phyloP scores from a whole-genome alignment of 2,329 filamentous ascomycete species.

The Aspergillus texensis region DNA sequence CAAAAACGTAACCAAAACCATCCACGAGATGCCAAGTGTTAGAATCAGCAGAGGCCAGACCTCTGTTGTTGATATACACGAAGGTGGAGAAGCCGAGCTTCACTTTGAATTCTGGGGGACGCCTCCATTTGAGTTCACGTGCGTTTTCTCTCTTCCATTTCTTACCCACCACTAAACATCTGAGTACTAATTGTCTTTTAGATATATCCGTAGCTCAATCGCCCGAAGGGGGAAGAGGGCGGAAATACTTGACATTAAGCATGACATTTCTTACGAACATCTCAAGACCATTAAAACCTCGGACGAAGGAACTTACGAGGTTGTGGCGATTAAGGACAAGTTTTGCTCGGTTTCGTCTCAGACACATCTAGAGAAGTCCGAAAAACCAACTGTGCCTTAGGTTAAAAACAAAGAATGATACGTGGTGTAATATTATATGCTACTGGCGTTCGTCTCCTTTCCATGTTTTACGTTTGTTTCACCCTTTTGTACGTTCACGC shows the following conservation, averaged over 20 bases:
- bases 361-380: constrained; percentile 54
- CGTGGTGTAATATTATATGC: constrained; percentile 21
- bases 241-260: constrained; percentile 84
- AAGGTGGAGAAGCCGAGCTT: constrained; percentile 91
- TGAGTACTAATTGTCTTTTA: constrained; percentile 28
- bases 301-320: constrained; percentile 96
- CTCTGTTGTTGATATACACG: constrained; percentile 87
- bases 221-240: constrained; percentile 75
- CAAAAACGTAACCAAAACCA: constrained; percentile 76
- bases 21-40: constrained; percentile 91
- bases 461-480: not conserved
- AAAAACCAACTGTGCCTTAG: constrained; percentile 36
- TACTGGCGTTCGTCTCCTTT: not conserved
- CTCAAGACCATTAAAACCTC: constrained; percentile 80
- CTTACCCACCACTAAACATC: not conserved
- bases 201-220: constrained; percentile 87
- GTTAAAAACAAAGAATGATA: constrained; percentile 17
- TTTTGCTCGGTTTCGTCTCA: constrained; percentile 86
- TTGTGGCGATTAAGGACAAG: constrained; percentile 91
- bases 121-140: constrained; percentile 94
- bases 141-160: constrained; percentile 29
- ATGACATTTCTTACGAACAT: constrained; percentile 81
- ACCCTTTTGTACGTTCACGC: not conserved
- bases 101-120: constrained; percentile 94
- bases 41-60: constrained; percentile 83